Base-by-base conservation (phyloP, 768 basidiomycete genomes). In the Candolleomyces eurysporus region DNA sequence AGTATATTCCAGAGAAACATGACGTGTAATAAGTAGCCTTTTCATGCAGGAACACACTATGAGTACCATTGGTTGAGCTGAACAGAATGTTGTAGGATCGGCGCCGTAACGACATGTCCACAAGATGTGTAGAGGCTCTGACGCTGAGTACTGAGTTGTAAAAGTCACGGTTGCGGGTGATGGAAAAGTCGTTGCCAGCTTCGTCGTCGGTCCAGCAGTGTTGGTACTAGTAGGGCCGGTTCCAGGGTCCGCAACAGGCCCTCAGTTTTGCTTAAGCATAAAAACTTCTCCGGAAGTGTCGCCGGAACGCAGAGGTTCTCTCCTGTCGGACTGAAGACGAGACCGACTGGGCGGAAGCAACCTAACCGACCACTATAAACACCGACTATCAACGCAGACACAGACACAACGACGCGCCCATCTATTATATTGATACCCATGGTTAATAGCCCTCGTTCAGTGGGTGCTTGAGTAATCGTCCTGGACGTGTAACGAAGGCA, bases 381-480 rank as follows among this genome's bases (percentile, higher is more conserved):
- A 46, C 17, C 19, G 19, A 46, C 16, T 26, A 26, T 26, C 26
- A 26, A 26, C 26, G 26, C 26, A 26, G 26, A 26, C 26, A 26
- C 26, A 26, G 26, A 26, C 26, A 26, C 26, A 26, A 26, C 26
- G 26, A 26, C 26, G 26, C 26, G 26, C 26, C 26, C 26, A 26
- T 73, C 72, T 31, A 73, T 66, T 19, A 69, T 72, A 66, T 82
- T 79, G 46, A 82, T 70, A 57, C 81, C 80, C 80, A 82, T 82
- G 50, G 19, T 42, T 36, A 39, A 32, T 56, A 48, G 22, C 57
- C 63, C 30, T 60, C 36, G 6, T 11, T 11, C 36, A n/a, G 36
- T 36, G 11, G 36, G 6, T 11, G 36, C 36, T 36, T 36, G 36
- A 36, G 36, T 36, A 36, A 36, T 8, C 6, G 36, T 36, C 5